Evolutionary conservation across 176 grass and related monocot genomes (phyloP).

Genomic region (Tillandsia leiboldiana): DNA sequence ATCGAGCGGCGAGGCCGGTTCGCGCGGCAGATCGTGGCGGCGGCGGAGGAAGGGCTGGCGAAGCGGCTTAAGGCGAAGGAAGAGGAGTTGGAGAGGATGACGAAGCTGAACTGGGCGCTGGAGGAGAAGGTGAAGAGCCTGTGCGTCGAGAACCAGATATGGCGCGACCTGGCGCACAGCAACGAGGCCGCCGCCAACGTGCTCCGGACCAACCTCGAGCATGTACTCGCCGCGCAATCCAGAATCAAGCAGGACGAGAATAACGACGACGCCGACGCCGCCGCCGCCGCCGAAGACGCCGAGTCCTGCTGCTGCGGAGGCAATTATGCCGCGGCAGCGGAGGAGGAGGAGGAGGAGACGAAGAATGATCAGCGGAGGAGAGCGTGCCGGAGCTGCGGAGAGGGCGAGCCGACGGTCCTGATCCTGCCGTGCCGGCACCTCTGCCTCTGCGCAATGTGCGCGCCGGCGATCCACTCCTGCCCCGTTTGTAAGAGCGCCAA

Average conservation of each 20-base stretch:
- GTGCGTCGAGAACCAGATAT: slow-evolving; percentile 46
- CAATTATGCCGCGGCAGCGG: not conserved
- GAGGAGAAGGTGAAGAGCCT: slow-evolving; percentile 41
- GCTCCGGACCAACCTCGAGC: slow-evolving; percentile 45
- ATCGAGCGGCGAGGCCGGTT: slow-evolving; percentile 33
- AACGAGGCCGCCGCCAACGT: slow-evolving; percentile 36
- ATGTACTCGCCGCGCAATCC: slow-evolving; percentile 29
- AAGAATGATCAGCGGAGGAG: not conserved
- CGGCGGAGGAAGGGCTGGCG: slow-evolving; percentile 32
- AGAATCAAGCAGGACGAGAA: not conserved
- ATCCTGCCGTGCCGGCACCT: slow-evolving; percentile 79
- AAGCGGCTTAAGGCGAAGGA: slow-evolving; percentile 47
- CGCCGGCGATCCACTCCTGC: slow-evolving; percentile 29
- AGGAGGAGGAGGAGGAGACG: not conserved
- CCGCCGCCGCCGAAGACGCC: slow-evolving; percentile 18
- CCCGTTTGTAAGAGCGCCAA: slow-evolving; percentile 48
- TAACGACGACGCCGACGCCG: not conserved
- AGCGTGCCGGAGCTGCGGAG: slow-evolving; percentile 35
- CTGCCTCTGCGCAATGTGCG: slow-evolving; percentile 58
- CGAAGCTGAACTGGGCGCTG: slow-evolving; percentile 43
- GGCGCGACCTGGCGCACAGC: slow-evolving; percentile 55
- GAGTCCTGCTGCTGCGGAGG: slow-evolving; percentile 72
- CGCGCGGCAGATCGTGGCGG: slow-evolving; percentile 15
- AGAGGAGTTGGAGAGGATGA: slow-evolving; percentile 40
- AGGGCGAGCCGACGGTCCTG: slow-evolving; percentile 35